phyloP scores from a whole-genome alignment of 208 protist genomes.

The Wallacemonas sp. region DNA sequence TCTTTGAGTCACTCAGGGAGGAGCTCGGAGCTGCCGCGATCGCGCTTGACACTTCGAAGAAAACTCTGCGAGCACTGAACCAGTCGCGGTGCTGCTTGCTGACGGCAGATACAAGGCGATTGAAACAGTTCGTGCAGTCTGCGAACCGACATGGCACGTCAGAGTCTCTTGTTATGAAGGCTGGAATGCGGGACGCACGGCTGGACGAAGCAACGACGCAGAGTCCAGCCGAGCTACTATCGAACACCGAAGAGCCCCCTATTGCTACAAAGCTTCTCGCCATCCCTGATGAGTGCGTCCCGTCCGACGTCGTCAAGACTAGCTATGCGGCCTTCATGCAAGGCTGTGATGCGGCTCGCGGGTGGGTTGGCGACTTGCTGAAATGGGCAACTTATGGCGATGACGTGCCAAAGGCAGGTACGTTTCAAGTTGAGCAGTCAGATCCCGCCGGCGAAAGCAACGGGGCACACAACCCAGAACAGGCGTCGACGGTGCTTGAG shows the following conservation, averaged over 20 bases:
- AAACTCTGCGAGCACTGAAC: conserved; percentile 37
- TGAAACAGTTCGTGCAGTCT: conserved; percentile 33
- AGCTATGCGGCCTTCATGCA: conserved; percentile 70
- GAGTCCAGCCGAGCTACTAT: not conserved
- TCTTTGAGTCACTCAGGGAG: conserved; percentile 31
- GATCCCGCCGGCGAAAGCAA: not conserved
- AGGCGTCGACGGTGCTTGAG: not conserved
- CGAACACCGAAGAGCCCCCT: not conserved
- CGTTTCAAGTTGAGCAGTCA: conserved; percentile 30
- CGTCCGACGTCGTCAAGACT: conserved; percentile 27
- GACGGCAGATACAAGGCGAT: conserved; percentile 37
- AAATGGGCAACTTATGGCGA: conserved; percentile 45
- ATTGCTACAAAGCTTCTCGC: conserved; percentile 19
- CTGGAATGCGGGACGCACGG: conserved; percentile 23
- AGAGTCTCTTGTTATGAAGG: conserved; percentile 25
- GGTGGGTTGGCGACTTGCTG: conserved; percentile 49
- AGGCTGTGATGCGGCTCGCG: conserved; percentile 37
- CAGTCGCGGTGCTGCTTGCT: conserved; percentile 41
- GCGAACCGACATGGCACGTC: conserved; percentile 23
- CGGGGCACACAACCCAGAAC: not conserved
- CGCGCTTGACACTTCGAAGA: conserved; percentile 29
- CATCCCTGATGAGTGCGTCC: conserved; percentile 25
- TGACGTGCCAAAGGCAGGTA: conserved; percentile 61
- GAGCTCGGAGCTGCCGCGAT: conserved; percentile 26
- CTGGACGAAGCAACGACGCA: not conserved